These are phyloP conservation scores for Arthrobotrys sphaeroides DNA, from an alignment of 2,329 filamentous ascomycete species.

Conservation along the genomic window DNA sequence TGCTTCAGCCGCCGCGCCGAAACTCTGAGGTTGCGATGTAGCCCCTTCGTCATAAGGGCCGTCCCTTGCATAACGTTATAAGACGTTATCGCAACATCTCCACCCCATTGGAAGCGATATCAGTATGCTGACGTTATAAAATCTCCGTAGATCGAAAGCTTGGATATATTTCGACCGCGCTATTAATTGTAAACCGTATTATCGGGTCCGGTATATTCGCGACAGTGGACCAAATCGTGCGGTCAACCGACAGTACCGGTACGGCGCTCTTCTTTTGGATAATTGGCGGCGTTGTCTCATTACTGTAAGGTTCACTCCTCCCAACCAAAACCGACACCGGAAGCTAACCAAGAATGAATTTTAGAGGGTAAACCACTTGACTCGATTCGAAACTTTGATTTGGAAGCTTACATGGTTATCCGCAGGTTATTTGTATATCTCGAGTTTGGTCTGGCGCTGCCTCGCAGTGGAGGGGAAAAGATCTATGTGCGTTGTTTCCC, in stretches of 20 bases:
- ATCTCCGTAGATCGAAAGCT: conserved; percentile 63
- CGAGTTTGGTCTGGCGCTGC: conserved; percentile 72
- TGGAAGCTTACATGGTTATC: conserved; percentile 22
- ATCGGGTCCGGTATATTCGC: conserved; percentile 70
- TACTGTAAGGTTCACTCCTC: conserved; percentile 30
- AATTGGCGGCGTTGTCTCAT: conserved; percentile 43
- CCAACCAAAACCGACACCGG: background rate
- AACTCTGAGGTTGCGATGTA: background rate
- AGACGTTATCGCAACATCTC: background rate
- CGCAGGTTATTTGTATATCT: conserved; percentile 70
- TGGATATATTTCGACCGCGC: conserved; percentile 66
- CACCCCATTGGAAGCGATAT: background rate
- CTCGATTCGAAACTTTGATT: background rate
- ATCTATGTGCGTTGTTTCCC: conserved; percentile 60
- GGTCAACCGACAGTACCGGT: conserved; percentile 67
- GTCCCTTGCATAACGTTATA: conserved; percentile 27
- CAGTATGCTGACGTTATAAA: conserved; percentile 32
- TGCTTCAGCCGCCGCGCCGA: background rate
- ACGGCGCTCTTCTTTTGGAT: conserved; percentile 68
- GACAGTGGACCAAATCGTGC: conserved; percentile 68
- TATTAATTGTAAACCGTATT: conserved; percentile 70
- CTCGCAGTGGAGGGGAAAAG: conserved; percentile 72
- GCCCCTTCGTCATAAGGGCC: background rate
- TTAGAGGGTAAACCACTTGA: conserved; percentile 32
- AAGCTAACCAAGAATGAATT: conserved; percentile 8